Evolutionary conservation across 148 eudicot species (phyloP), one percentile per base, ranked within the genome.

Genomic region (Heliamphora exappendiculata): DNA sequence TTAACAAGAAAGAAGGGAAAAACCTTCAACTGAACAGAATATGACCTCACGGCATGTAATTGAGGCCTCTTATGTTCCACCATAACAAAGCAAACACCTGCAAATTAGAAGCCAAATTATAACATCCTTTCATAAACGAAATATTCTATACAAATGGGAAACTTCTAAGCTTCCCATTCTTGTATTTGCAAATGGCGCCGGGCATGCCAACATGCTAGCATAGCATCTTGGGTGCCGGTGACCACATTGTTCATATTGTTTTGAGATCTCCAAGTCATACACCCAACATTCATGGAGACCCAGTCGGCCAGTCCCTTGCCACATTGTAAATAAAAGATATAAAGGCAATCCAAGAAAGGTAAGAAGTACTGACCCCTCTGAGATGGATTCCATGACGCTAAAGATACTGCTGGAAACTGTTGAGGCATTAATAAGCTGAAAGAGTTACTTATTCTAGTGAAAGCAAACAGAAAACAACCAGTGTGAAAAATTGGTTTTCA

Each of bases 21-120:
- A 63, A 76, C 83, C 83, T 76, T 72, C 67, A 81, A 49, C 73
- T 24, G 39, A 41, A 14, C 80, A 76, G 76, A 72, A 81, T 54
- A 70, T 31, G 77, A 64, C 47, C 69, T 55, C 41, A 19, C 36
- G 65, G 76, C 53, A 53, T 68, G 39, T 17, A 76, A 42, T 19
- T 28, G 37, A 51, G 44, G 37, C 66, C 59, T 72, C 42, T 34
- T 28, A 54, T 42, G 79, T 37, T 76, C 73, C 67, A 44, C 17
- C 31, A 65, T 31, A 60, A 73, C 67, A 64, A 71, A 22, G 73
- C 36, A 54, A 54, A 65, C 62, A 72, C 79, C 83, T 76, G 76
- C 63, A 50, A 67, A 33, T 53, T 59, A 57, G 54, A 60, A 45
- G 34, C 37, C 31, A 73, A 42, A 74, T 58, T 41, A 24, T 0